phyloP scores from a whole-genome alignment of 2,329 filamentous ascomycete genomes.

The Penicillium sp. region DNA sequence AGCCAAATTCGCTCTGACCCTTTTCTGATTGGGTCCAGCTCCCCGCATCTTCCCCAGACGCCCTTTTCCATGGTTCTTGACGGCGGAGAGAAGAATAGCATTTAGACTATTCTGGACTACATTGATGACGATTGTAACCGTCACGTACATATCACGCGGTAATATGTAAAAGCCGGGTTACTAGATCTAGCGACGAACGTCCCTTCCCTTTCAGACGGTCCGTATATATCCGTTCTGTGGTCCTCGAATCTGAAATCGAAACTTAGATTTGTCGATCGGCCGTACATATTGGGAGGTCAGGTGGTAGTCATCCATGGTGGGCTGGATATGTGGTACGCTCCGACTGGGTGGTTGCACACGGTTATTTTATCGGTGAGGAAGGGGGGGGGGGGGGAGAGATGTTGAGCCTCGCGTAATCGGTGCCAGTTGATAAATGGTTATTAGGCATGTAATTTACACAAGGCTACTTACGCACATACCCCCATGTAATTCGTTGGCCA shows the following conservation, averaged over 20 bases:
- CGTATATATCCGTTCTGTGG: neutral
- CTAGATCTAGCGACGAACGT: neutral
- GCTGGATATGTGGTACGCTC: neutral
- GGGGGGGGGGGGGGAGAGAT: neutral
- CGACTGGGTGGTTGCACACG: slow-evolving; percentile 3
- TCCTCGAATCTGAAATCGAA: neutral
- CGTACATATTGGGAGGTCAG: slow-evolving; percentile 2
- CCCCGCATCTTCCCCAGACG: slow-evolving; percentile 1
- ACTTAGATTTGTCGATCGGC: neutral
- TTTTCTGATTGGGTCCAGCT: neutral
- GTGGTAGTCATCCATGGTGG: neutral
- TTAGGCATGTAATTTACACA: neutral
- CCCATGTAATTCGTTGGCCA: neutral
- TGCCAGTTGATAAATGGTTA: neutral
- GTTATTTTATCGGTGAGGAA: neutral
- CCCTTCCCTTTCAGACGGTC: neutral
- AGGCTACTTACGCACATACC: neutral
- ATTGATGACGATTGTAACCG: slow-evolving; percentile 1
- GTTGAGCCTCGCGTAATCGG: neutral
- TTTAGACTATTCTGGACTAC: neutral
- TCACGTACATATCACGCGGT: neutral
- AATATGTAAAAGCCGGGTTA: neutral
- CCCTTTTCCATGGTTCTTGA: neutral
- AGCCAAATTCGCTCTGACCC: neutral
- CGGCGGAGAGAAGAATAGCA: neutral